Evolutionary conservation across 2,329 filamentous ascomycete species (phyloP).

Genomic region (Alternaria longipes): DNA sequence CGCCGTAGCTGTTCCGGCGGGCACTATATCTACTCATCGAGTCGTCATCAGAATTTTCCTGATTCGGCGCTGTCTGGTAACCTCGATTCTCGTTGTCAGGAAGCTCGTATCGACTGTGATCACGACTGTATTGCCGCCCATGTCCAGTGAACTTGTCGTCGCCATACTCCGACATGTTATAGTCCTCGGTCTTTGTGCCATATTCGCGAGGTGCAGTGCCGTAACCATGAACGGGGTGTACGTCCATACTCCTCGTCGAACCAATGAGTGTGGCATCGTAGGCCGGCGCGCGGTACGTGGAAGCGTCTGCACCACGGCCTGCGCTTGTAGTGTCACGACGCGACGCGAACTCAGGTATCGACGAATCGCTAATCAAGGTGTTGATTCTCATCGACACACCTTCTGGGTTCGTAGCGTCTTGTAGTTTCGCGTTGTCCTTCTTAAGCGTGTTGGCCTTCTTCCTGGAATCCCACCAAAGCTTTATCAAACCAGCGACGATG

Average conservation of each 20-base stretch:
- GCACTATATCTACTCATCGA: background rate
- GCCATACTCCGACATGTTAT: background rate
- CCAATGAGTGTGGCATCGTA: conserved; percentile 1
- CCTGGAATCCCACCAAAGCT: conserved; percentile 13
- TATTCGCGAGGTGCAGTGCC: background rate
- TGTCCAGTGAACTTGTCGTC: background rate
- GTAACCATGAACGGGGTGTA: background rate
- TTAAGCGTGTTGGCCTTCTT: conserved; percentile 17
- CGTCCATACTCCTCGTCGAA: background rate
- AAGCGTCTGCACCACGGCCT: background rate
- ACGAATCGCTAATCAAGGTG: background rate
- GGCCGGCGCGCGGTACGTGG: background rate
- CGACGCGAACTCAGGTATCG: background rate
- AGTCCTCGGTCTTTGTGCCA: background rate
- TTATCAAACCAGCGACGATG: conserved; percentile 7
- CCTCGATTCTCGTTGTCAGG: background rate
- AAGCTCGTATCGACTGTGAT: background rate
- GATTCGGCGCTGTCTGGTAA: background rate
- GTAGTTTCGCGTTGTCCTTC: conserved; percentile 12
- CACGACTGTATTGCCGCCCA: background rate
- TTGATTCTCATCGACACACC: conserved; percentile 20
- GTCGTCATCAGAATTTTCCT: background rate
- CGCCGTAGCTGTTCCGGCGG: background rate
- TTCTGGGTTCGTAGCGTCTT: conserved; percentile 9
- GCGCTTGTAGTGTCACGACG: background rate